A percentile compares a stretch with the other conserved stretches of the same genome.
phyloP scores from a whole-genome alignment of 495 filamentous ascomycete species.

The Trichoderma orchidacearum region DNA sequence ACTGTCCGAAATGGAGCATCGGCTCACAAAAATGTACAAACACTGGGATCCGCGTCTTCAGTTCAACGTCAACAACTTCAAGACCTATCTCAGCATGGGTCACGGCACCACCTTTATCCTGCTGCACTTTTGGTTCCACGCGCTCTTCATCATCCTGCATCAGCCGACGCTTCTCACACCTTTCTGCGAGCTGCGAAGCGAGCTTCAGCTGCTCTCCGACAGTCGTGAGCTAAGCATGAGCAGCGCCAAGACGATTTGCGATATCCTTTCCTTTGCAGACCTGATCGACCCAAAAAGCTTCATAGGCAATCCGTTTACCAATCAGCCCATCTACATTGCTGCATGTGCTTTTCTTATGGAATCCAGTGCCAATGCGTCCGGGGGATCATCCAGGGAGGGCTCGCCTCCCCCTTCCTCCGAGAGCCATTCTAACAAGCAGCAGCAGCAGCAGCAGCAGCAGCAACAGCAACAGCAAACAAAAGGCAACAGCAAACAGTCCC shows the following conservation, averaged over 20 bases:
- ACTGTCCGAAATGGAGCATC: conserved; percentile 59
- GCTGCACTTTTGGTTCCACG: conserved; percentile 87
- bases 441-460: no score
- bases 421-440: conserved; percentile 6
- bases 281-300: conserved; percentile 67
- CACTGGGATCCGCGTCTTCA: conserved; percentile 55
- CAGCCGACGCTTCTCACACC: conserved; percentile 68
- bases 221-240: conserved; percentile 75
- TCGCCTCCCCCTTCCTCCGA: conserved; percentile 23
- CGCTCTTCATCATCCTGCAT: conserved; percentile 70
- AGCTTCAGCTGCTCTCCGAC: conserved; percentile 57
- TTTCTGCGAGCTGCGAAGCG: conserved; percentile 48
- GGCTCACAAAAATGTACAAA: conserved; percentile 69
- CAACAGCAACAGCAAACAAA: conserved; percentile 17
- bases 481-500: conserved; percentile 17
- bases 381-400: conserved; percentile 38
- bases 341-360: conserved; percentile 80
- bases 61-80: conserved; percentile 70
- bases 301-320: conserved; percentile 76
- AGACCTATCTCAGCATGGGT: conserved; percentile 58
- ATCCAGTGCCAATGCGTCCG: conserved; percentile 41
- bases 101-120: conserved; percentile 76
- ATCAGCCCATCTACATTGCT: conserved; percentile 81
- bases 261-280: conserved; percentile 70
- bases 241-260: conserved; percentile 77